Conservation (phyloP, 164 flowering plant species). For the Pachysandra terminalis region DNA sequence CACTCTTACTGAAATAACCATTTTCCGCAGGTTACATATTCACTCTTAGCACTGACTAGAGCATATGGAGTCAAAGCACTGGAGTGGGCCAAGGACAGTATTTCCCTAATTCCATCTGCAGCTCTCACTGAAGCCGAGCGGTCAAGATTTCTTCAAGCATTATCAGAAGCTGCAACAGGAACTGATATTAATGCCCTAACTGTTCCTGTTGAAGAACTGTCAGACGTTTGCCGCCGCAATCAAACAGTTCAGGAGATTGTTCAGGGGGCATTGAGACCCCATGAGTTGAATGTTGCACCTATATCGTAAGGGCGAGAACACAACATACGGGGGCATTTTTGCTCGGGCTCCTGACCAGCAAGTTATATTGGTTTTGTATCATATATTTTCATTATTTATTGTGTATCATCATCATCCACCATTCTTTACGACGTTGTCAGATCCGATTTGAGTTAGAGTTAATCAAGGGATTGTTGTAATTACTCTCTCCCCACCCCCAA, state of each 20-base stretch:
- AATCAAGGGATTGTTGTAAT: slow-evolving; percentile 6
- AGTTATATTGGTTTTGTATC: slow-evolving; percentile 12
- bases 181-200: slow-evolving; percentile 41
- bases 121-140: slow-evolving; percentile 81
- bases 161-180: slow-evolving; percentile 74
- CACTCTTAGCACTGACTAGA: slow-evolving; percentile 63
- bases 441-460: slow-evolving; percentile 1
- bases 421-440: neutral
- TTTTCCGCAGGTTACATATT: slow-evolving; percentile 59
- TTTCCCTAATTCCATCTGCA: slow-evolving; percentile 63
- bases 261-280: slow-evolving; percentile 87
- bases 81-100: slow-evolving; percentile 78
- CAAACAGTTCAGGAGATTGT: slow-evolving; percentile 93
- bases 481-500: slow-evolving; percentile 6
- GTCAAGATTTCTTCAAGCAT: slow-evolving; percentile 65
- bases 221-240: slow-evolving; percentile 90
- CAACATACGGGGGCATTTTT: slow-evolving; percentile 21
- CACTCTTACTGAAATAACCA: no score
- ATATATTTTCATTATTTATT: slow-evolving; percentile 14
- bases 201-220: slow-evolving; percentile 72
- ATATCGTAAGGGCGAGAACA: slow-evolving; percentile 37
- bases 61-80: slow-evolving; percentile 56
- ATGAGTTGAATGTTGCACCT: slow-evolving; percentile 53
- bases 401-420: slow-evolving; percentile 9
- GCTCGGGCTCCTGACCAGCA: slow-evolving; percentile 12